phyloP scores from a whole-genome alignment of 2,329 filamentous ascomycete species.

The Aurifilum marmelostoma region DNA sequence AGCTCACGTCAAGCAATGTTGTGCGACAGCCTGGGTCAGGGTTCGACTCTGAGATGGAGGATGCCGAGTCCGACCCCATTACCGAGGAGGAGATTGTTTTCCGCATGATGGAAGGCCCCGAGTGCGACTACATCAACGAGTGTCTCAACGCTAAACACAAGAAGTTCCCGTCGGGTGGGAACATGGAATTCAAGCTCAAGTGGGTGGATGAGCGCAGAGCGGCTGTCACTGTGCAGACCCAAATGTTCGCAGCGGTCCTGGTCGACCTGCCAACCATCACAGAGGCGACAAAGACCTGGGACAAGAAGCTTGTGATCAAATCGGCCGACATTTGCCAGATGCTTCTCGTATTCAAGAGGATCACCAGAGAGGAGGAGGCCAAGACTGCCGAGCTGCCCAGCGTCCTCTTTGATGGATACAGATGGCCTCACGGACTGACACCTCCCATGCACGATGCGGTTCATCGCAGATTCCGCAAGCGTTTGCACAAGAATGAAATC shows the following conservation, averaged over 20 bases:
- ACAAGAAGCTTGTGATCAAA: constrained; percentile 85
- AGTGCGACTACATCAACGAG: constrained; percentile 74
- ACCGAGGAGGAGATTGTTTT: constrained; percentile 90
- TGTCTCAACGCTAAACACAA: constrained; percentile 25
- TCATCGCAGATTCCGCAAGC: constrained; percentile 81
- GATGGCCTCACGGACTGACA: constrained; percentile 84
- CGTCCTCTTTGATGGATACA: constrained; percentile 70
- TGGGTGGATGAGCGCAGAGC: constrained; percentile 82
- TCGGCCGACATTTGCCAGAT: constrained; percentile 88
- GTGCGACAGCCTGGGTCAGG: constrained; percentile 78
- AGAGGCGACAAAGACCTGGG: constrained; percentile 93
- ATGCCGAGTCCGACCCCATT: constrained; percentile 82
- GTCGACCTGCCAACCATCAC: constrained; percentile 86
- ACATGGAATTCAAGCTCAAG: constrained; percentile 78
- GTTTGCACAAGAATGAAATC: constrained; percentile 75
- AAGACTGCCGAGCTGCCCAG: constrained; percentile 68
- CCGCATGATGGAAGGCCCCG: constrained; percentile 83
- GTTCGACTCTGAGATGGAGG: constrained; percentile 95
- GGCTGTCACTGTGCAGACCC: constrained; percentile 69
- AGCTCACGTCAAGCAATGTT: constrained; percentile 26
- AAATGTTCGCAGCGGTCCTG: constrained; percentile 75
- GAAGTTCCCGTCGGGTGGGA: constrained; percentile 55
- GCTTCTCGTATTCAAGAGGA: constrained; percentile 74
- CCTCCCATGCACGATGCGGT: constrained; percentile 86
- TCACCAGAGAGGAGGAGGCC: constrained; percentile 69